Evolutionary conservation across 176 grass and related monocot genomes (phyloP).

Genomic region (Paspalum vaginatum): DNA sequence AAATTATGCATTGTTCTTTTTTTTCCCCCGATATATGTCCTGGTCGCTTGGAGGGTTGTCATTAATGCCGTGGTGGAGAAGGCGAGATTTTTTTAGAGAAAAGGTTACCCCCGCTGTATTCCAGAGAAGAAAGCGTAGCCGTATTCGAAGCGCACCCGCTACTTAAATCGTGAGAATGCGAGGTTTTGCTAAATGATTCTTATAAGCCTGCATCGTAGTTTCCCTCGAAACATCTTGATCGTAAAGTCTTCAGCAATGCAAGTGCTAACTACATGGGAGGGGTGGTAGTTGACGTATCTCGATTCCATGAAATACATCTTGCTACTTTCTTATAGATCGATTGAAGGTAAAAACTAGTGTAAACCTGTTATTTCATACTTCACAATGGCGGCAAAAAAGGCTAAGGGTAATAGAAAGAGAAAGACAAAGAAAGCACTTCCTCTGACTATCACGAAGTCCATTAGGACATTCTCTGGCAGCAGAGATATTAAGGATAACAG

Average conservation of each 20-base stretch:
- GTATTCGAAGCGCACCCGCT: too few relatives aligned
- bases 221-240: neutral
- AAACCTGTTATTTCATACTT: neutral
- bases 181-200: neutral
- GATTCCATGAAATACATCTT: neutral
- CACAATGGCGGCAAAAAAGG: neutral
- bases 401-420: too few relatives aligned
- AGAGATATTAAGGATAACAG: too few relatives aligned
- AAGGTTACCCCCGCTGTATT: too few relatives aligned
- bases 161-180: too few relatives aligned
- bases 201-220: neutral
- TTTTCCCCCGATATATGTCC: neutral
- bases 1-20: neutral
- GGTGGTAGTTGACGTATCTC: constrained; percentile 10
- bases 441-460: too few relatives aligned
- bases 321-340: neutral
- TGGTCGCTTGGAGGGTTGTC: neutral
- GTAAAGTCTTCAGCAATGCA: neutral
- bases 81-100: too few relatives aligned
- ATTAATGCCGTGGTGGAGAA: neutral
- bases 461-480: too few relatives aligned
- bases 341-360: neutral
- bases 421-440: too few relatives aligned
- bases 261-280: neutral
- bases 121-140: too few relatives aligned